Evolutionary conservation across 2,329 filamentous ascomycete species (phyloP), one percentile per base, ranked within the genome.

Genomic region (Hawksworthiomyces lignivorus): DNA sequence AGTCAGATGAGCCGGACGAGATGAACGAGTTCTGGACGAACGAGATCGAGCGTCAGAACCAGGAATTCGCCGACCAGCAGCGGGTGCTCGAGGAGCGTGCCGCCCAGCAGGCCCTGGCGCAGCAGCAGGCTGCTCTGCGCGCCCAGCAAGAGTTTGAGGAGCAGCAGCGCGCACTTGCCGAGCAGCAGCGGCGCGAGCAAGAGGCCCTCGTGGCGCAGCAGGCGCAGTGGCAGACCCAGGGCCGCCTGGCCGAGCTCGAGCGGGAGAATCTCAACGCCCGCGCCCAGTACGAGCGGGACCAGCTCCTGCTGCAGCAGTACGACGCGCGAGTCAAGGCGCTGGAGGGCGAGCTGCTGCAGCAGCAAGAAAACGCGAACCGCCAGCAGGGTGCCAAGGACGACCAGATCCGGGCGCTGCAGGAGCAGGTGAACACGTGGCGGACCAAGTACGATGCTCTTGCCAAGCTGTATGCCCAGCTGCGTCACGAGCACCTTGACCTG

Each of bases 1-100:
- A 81, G 53, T 68, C 77, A 0, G 80, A 88, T 4, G 92, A 96
- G 54, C 90, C 90, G 0, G 89, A 92, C 56, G 87, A 94, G 36
- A 97, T 98, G 57, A 87, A 87, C 39, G 92, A 98, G 55, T 98
- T 98, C 62, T 98, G 92, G 92, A 94, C 94, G 65, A 86, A 80
- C 52, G 89, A 97, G 61, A 77, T 95, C 48, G 84, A 84, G 51
- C 77, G 88, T 26, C 88, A 96, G 61, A 94, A 97, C 60, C 81
- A 88, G 52, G 88, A 95, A 60, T 98, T 94, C 56, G 92, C 94
- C 58, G 87, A 89, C 35, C 90, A 98, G 62, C 92, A 98, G 65
- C 77, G 82, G 28, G 80, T 92, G 14, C 66, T 98, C 34, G 85
- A 94, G 56, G 83, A 90, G 52, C 86, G 90, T 51, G 90, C 89